Evolutionary conservation across 83 land plant species (phyloP).

Genomic region (Diphasiastrum complanatum): DNA sequence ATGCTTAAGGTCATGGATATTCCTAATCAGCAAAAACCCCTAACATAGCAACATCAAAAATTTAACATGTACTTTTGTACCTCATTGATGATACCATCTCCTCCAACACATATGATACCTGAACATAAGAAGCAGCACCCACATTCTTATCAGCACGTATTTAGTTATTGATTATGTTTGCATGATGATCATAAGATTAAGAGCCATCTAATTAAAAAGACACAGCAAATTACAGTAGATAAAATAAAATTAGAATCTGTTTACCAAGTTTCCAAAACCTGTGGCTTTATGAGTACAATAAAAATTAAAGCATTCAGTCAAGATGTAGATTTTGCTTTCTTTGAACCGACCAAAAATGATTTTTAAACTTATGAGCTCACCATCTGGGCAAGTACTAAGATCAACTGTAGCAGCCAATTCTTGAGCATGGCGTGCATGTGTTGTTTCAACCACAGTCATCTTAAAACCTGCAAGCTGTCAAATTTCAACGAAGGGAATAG

Average conservation of each 20-base stretch:
- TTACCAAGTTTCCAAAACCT: too few relatives aligned
- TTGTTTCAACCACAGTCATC: slow-evolving; percentile 74
- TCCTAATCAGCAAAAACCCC: too few relatives aligned
- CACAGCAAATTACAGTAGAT: slow-evolving; percentile 1
- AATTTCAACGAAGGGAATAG: neutral
- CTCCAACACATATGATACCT: slow-evolving; percentile 95
- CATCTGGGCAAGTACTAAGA: slow-evolving; percentile 78
- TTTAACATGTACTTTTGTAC: too few relatives aligned
- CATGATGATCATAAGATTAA: too few relatives aligned
- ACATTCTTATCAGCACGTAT: too few relatives aligned
- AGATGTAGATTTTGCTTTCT: too few relatives aligned
- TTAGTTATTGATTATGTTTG: too few relatives aligned
- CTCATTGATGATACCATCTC: slow-evolving; percentile 97
- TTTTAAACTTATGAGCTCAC: slow-evolving; percentile 35
- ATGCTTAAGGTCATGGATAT: too few relatives aligned
- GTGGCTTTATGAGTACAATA: too few relatives aligned
- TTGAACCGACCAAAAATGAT: too few relatives aligned
- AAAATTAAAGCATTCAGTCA: too few relatives aligned
- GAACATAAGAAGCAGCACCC: slow-evolving; percentile 7
- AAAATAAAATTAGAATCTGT: neutral
- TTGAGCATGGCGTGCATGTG: slow-evolving; percentile 75
- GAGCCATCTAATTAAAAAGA: neutral
- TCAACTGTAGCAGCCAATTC: slow-evolving; percentile 62
- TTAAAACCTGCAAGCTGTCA: slow-evolving; percentile 87
- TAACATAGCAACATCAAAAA: too few relatives aligned